Evolutionary conservation across 495 filamentous ascomycete species (phyloP).

Genomic region (Aspergillus conjunctus): DNA sequence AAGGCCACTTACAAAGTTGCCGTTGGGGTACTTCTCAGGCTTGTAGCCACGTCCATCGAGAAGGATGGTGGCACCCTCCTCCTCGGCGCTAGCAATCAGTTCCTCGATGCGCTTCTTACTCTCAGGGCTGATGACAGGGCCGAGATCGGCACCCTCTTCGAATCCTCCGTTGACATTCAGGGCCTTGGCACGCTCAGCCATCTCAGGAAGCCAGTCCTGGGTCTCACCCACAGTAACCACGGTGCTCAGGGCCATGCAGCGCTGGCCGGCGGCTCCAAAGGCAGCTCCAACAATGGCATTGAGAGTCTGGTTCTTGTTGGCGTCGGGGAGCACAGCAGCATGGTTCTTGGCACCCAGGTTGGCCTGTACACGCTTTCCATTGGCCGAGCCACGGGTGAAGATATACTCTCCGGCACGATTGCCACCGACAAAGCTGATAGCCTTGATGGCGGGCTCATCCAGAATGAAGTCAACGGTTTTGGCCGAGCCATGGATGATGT

Average conservation of each 20-base stretch:
- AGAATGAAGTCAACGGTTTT: constrained; percentile 96
- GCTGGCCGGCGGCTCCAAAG: constrained; percentile 94
- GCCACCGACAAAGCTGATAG: constrained; percentile 95
- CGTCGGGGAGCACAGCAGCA: constrained; percentile 90
- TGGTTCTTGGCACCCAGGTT: constrained; percentile 99
- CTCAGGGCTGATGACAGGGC: constrained; percentile 94
- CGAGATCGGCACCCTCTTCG: constrained; percentile 89
- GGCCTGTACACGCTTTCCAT: constrained; percentile 93
- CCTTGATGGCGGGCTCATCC: constrained; percentile 94
- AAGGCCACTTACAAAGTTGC: constrained; percentile 74
- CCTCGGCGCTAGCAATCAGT: constrained; percentile 84
- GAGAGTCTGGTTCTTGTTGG: constrained; percentile 96
- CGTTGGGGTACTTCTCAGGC: constrained; percentile 91
- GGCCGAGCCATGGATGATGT: constrained; percentile 89
- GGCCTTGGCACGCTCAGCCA: constrained; percentile 89
- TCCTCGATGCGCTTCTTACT: constrained; percentile 87
- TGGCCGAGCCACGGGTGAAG: constrained; percentile 83
- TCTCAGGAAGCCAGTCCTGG: constrained; percentile 86
- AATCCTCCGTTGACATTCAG: constrained; percentile 93
- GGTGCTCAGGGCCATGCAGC: constrained; percentile 96
- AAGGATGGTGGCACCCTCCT: constrained; percentile 91
- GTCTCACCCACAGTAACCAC: constrained; percentile 94
- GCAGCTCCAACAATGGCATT: constrained; percentile 94
- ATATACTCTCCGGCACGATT: constrained; percentile 99
- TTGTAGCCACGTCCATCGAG: constrained; percentile 91